Evolutionary conservation across 108 stramenopile genomes (phyloP).

Genomic region (Nannochloropsis gaditana): DNA sequence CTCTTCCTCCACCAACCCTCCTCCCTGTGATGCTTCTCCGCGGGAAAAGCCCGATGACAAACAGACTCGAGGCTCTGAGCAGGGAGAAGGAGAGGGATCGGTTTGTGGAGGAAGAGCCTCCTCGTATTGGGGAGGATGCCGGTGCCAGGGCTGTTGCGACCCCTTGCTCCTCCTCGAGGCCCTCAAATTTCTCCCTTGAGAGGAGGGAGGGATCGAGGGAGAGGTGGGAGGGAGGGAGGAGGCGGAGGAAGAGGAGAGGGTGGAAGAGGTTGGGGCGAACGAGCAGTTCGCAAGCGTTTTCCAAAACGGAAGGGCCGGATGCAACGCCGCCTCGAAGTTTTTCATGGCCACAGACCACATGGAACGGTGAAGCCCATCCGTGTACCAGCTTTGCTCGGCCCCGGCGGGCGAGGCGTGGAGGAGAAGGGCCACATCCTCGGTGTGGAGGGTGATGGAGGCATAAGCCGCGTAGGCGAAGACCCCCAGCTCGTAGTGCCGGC

Average conservation of each 20-base stretch:
- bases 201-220: neutral
- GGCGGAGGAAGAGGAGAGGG: neutral
- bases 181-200: neutral
- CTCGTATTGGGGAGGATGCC: too few species aligned
- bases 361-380: neutral
- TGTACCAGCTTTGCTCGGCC: neutral
- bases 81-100: too few species aligned
- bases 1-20: too few species aligned
- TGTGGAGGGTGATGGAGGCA: neutral
- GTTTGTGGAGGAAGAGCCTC: too few species aligned
- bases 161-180: too few species aligned
- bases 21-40: too few species aligned
- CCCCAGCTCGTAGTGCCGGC: neutral
- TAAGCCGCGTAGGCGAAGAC: neutral
- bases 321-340: neutral
- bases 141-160: too few species aligned
- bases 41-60: too few species aligned
- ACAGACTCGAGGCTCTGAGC: too few species aligned
- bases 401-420: neutral
- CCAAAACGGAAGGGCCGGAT: neutral
- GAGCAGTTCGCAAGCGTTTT: too few species aligned
- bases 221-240: neutral
- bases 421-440: neutral
- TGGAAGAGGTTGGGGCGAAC: too few species aligned
- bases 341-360: slow-evolving; percentile 3